Evolutionary conservation across 768 basidiomycete species (phyloP).

Genomic region (Amyloporia xantha): DNA sequence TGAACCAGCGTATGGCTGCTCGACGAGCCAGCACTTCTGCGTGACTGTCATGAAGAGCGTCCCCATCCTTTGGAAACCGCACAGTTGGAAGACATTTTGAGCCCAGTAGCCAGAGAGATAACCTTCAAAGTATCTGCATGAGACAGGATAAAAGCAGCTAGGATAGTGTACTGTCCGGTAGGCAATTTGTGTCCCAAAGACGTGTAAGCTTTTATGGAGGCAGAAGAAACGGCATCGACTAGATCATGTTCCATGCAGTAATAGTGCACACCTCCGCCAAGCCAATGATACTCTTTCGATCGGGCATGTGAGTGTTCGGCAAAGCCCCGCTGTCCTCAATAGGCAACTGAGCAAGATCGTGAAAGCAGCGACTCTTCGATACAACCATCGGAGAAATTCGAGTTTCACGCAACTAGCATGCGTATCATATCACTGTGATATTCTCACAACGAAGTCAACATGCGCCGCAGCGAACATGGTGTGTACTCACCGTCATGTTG

Average conservation of each 20-base stretch:
- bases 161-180: conserved; percentile 52
- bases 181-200: conserved; percentile 45
- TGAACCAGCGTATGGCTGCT: conserved; percentile 69
- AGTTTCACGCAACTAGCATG: no score
- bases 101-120: conserved; percentile 70
- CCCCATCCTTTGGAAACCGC: conserved; percentile 60
- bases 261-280: no score
- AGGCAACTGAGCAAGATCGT: no score
- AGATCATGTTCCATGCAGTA: conserved; percentile 12
- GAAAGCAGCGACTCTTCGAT: no score
- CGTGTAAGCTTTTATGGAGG: conserved; percentile 38
- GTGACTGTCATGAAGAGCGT: conserved; percentile 83
- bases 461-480: no score
- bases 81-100: conserved; percentile 75
- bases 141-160: conserved; percentile 48
- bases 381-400: no score
- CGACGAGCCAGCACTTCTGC: conserved; percentile 89
- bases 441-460: no score
- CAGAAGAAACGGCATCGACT: conserved; percentile 27
- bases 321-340: no score
- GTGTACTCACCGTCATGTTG: no score
- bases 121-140: conserved; percentile 34
- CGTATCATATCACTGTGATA: no score
- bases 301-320: no score
- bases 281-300: no score